Base-by-base conservation (phyloP, 208 protist species). In the Phytomonas francai region DNA sequence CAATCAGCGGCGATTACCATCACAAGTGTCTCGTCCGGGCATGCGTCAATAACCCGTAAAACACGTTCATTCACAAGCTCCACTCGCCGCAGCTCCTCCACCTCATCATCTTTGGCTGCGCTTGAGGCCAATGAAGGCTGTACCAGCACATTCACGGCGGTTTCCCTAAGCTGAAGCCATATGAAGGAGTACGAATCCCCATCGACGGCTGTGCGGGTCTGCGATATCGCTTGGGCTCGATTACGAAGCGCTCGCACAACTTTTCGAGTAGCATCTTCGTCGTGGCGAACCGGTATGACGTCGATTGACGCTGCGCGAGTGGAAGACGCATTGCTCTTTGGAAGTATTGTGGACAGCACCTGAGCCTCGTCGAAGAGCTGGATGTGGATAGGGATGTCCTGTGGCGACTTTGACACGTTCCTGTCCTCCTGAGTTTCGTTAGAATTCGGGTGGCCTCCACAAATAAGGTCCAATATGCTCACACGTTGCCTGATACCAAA, bases 251-350 rank as follows among this genome's bases (percentile, higher is more conserved):
- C 84, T 3, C 84, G 81, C 29, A 92, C 83, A 5, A 78, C 75
- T 59, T 92, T 92, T 12, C 89, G 77, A 56, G 83, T 84, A 28
- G 76, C 82, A 69, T 94, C 89, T 57, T 81, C 77, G 59, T 94
- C 86, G 74, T 89, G 68, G 2, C 89, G 84, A 11, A 88, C 80
- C 0, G 80, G 78, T 14, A 93, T 80, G 1, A 78, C 66, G 62
- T 94, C 74, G 39, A 30, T 69, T 29, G 14, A 22, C 29, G 25
- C n/a, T n/a, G 19, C 27, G n/a, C 34, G 7, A 28, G 27, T 54
- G 22, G 16, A 11, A 16, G 45, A n/a, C 4, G 36, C 29, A 27
- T 3, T 63, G 1, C 6, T 59, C 22, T 58, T 61, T 2, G 77
- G 72, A 42, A 84, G 34, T 11, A 89, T 65, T 3, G 68, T 60